Evolutionary conservation across 306 rosid genomes (phyloP).

Genomic region (Sindora glabra): DNA sequence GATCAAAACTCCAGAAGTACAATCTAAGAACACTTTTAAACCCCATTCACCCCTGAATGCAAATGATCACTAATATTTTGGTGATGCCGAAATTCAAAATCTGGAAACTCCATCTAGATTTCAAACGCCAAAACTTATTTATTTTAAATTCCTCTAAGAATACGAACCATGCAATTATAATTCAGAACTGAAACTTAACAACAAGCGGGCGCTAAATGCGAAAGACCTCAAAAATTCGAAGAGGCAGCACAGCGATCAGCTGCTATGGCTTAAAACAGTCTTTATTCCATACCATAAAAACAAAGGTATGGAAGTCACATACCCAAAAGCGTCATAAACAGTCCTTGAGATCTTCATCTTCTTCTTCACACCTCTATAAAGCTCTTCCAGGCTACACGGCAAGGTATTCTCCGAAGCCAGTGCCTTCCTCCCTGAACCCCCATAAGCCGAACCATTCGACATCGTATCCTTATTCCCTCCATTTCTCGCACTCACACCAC

Average conservation of each 20-base stretch:
- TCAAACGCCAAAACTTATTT: no score
- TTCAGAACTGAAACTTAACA: background rate
- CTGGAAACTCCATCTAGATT: no score
- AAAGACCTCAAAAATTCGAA: background rate
- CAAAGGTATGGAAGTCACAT: slow-evolving; percentile 8
- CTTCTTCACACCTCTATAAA: slow-evolving; percentile 65
- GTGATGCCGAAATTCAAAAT: no score
- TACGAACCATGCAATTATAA: no score
- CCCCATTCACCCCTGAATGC: no score
- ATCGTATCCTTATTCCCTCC: slow-evolving; percentile 42
- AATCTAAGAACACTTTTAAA: no score
- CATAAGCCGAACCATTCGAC: slow-evolving; percentile 30
- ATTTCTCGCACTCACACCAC: slow-evolving; percentile 19
- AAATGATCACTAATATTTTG: no score
- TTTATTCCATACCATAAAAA: background rate
- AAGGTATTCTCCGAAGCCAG: slow-evolving; percentile 51
- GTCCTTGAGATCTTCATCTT: slow-evolving; percentile 88
- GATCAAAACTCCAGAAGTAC: background rate
- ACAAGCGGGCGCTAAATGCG: background rate
- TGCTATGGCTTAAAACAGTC: background rate
- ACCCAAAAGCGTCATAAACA: slow-evolving; percentile 62
- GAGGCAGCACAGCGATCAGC: background rate
- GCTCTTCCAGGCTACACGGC: slow-evolving; percentile 84
- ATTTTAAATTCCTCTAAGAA: no score
- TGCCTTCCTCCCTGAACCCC: slow-evolving; percentile 41